A percentile compares a stretch with the other conserved stretches of the same genome.
phyloP scores from a whole-genome alignment of 176 grass and related monocot species.

The Cymbopogon citratus region DNA sequence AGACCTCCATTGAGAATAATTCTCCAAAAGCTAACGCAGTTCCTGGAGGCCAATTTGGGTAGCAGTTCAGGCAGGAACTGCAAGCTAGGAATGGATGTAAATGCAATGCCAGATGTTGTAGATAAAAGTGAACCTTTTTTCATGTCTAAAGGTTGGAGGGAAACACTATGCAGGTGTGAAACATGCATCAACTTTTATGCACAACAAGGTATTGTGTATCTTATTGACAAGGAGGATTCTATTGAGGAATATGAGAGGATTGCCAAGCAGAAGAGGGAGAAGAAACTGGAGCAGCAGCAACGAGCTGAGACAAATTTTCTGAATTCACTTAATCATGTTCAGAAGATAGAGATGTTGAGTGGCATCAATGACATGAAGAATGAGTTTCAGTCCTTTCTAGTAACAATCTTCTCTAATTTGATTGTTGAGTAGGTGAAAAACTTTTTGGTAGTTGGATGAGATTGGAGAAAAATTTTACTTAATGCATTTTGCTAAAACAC shows the following conservation, averaged over 20 bases:
- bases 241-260: constrained; percentile 93
- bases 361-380: constrained; percentile 90
- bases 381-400: constrained; percentile 85
- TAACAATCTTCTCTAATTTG: constrained; percentile 39
- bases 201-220: constrained; percentile 50
- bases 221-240: constrained; percentile 73
- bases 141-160: constrained; percentile 82
- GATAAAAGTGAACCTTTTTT: constrained; percentile 70
- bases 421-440: not conserved
- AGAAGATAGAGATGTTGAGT: constrained; percentile 93
- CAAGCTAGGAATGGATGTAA: constrained; percentile 65
- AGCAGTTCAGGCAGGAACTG: constrained; percentile 41
- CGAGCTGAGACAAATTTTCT: constrained; percentile 82
- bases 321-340: constrained; percentile 77
- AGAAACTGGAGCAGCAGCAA: constrained; percentile 90
- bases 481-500: not conserved
- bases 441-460: not conserved
- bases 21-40: constrained; percentile 3
- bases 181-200: constrained; percentile 57
- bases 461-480: not conserved
- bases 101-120: constrained; percentile 18
- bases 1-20: constrained; percentile 9
- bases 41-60: constrained; percentile 34
- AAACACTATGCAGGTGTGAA: constrained; percentile 68
- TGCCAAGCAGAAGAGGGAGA: constrained; percentile 74